Conservation (phyloP, 768 basidiomycete genomes). For the Rickenella mellea region DNA sequence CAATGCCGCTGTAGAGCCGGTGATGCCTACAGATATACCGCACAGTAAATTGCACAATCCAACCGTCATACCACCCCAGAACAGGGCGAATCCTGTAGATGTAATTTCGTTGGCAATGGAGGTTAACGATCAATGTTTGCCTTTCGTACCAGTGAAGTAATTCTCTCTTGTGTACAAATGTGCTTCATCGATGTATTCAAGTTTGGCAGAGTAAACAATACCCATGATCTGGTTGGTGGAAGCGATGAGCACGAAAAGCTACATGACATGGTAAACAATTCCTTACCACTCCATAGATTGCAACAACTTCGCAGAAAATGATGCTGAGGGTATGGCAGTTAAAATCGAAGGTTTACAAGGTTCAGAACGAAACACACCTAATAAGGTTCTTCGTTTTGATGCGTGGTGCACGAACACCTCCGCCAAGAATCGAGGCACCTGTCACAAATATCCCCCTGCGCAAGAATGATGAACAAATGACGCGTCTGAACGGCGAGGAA, state of each 20-base stretch:
- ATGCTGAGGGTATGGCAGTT: constrained; percentile 46
- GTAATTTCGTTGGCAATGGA: not conserved
- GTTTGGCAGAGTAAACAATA: constrained; percentile 88
- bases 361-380: constrained; percentile 43
- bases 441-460: constrained; percentile 95
- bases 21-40: constrained; percentile 88
- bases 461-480: constrained; percentile 3
- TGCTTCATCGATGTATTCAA: constrained; percentile 49
- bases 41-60: constrained; percentile 93
- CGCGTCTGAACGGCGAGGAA: constrained; percentile 2
- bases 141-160: constrained; percentile 74
- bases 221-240: constrained; percentile 70
- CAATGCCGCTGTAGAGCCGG: constrained; percentile 90
- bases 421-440: constrained; percentile 92
- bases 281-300: constrained; percentile 92
- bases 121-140: not conserved
- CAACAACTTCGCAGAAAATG: constrained; percentile 99
- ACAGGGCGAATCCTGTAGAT: constrained; percentile 74
- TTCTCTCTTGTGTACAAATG: constrained; percentile 76
- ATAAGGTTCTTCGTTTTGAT: constrained; percentile 98
- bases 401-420: constrained; percentile 86
- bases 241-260: not conserved
- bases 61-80: constrained; percentile 95
- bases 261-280: not conserved
- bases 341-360: not conserved